These are phyloP conservation scores for Discostella stelligeroides DNA, from an alignment of 108 stramenopile genomes.

Conservation along the genomic window DNA sequence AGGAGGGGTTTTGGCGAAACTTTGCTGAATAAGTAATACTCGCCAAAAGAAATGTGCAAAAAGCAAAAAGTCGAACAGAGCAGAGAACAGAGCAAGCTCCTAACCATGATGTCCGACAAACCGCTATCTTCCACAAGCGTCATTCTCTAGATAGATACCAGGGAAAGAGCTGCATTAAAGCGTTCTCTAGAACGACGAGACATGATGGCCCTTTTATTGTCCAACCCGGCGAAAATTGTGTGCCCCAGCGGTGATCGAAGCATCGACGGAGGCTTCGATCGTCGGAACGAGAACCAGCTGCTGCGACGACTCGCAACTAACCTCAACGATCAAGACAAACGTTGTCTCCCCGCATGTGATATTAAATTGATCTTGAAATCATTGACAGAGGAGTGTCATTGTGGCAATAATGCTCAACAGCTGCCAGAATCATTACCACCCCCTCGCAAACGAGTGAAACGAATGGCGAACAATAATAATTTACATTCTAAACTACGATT, in stretches of 20 bases:
- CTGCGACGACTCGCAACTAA: conserved; percentile 4
- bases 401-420: not conserved
- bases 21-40: no score
- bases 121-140: no score
- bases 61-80: no score
- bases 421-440: not conserved
- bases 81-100: no score
- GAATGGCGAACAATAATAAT: conserved; percentile 23
- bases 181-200: conserved; percentile 14
- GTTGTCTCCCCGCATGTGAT: conserved; percentile 11
- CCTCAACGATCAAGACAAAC: not conserved
- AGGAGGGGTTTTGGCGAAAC: no score
- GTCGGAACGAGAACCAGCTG: not conserved
- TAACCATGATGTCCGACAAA: no score
- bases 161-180: not conserved
- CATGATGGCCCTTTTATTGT: conserved; percentile 1
- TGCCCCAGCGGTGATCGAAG: not conserved
- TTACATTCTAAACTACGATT: conserved; percentile 33
- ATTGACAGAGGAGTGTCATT: conserved; percentile 16
- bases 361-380: conserved; percentile 12
- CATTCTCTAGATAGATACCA: no score
- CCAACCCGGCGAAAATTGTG: conserved; percentile 10
- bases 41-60: no score
- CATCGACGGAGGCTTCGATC: no score
- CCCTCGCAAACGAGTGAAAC: conserved; percentile 23